Base-by-base conservation (phyloP, 306 rosid species). In the Fragaria vesca region DNA sequence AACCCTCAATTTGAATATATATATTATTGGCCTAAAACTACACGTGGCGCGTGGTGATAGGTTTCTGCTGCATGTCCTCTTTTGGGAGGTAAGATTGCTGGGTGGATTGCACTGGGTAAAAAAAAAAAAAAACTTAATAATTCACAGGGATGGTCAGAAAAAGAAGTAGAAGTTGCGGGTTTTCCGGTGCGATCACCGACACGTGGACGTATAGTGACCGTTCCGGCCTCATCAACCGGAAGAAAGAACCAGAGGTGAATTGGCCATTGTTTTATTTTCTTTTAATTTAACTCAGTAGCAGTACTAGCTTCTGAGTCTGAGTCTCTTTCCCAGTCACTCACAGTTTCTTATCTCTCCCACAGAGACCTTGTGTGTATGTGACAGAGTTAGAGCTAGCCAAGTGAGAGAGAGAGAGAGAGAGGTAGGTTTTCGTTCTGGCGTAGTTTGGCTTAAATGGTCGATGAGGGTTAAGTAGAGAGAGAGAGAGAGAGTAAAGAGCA, bases 121-220 rank as follows among this genome's bases (percentile, higher is more conserved):
- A 57, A 69, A 5, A 55, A 2, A 60, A 26, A 26, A 12, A 79
- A n/a, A 21, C 54, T 74, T 70, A 72, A 65, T 80, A 76, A 13
- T 30, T 32, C 68, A 32, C 30, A 32, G 78, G 71, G 79, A 81
- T 58, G 87, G 88, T 88, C 88, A 85, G 88, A 82, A 80, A 85
- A 85, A 82, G 26, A 61, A 81, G 87, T 84, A 78, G 92, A 77
- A 65, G 82, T n/a, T 85, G 89, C 97, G 97, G 96, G 94, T 89
- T 90, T 89, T 85, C 80, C 91, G 97, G 94, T 88, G 85, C n/a
- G 78, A 89, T 90, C 90, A 5, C 2, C 28, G 86, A 81, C 96
- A 90, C 90, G 96, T 90, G 97, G 91, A 71, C 0, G 2, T 10
- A n/a, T 1, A 3, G 0, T 0, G 43, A 18, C 91, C 96, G 82